A percentile compares a stretch with the other conserved stretches of the same genome.
Evolutionary conservation across 2,329 filamentous ascomycete species (phyloP).

Genomic region (Mycosphaerella sp.): DNA sequence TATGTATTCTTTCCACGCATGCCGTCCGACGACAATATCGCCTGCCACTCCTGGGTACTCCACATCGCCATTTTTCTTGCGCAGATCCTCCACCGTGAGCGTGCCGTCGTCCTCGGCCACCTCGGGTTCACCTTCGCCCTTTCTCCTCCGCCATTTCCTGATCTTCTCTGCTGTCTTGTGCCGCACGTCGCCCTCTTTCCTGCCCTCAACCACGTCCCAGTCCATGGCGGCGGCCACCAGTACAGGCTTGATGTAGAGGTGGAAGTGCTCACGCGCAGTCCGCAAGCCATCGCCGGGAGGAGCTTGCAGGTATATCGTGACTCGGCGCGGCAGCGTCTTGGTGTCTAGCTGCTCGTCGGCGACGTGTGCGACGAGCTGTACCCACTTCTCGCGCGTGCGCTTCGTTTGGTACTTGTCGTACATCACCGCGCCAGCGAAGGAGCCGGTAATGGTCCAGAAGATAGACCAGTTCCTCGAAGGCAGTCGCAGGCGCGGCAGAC

Average conservation of each 20-base stretch:
- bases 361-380: constrained; percentile 75
- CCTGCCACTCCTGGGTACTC: constrained; percentile 70
- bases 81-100: constrained; percentile 55
- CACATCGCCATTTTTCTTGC: constrained; percentile 60
- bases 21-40: constrained; percentile 81
- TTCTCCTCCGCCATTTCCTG: constrained; percentile 57
- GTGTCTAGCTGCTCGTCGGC: constrained; percentile 67
- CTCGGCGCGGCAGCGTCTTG: constrained; percentile 68
- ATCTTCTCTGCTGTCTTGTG: constrained; percentile 82
- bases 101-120: constrained; percentile 47
- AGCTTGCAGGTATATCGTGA: constrained; percentile 79
- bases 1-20: constrained; percentile 97
- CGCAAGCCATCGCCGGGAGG: constrained; percentile 83
- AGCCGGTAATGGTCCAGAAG: constrained; percentile 73
- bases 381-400: constrained; percentile 79
- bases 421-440: constrained; percentile 72
- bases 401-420: constrained; percentile 93
- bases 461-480: constrained; percentile 98
- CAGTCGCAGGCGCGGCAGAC: constrained; percentile 74
- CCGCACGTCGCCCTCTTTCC: constrained; percentile 86
- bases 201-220: constrained; percentile 91
- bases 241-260: constrained; percentile 91
- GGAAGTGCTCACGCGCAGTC: constrained; percentile 86
- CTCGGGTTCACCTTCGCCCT: constrained; percentile 46
- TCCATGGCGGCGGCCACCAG: constrained; percentile 84